Percentiles rank a stretch among this genome's conserved stretches.
Evolutionary conservation across 2,329 filamentous ascomycete genomes (phyloP).

Genomic region (Colletotrichum viniferum): DNA sequence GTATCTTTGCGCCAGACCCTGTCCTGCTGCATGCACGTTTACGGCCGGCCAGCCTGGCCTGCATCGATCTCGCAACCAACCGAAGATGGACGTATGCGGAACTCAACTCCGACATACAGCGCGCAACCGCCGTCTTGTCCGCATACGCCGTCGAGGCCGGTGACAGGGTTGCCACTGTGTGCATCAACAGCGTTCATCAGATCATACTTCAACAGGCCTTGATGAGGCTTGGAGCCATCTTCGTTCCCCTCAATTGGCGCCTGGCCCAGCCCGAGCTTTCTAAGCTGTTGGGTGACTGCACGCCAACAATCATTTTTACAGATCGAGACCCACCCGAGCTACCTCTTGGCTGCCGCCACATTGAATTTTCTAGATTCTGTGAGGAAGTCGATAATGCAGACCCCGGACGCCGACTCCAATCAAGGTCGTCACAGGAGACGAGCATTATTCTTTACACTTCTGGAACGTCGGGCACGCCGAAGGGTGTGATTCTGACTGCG

Average conservation of each 20-base stretch:
- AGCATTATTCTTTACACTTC: slow-evolving; percentile 15
- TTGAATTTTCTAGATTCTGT: not conserved
- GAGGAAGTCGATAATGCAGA: not conserved
- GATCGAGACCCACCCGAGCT: not conserved
- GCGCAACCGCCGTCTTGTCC: not conserved
- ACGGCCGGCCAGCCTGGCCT: slow-evolving; percentile 16
- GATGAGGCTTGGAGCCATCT: slow-evolving; percentile 5
- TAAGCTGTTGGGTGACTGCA: slow-evolving; percentile 3
- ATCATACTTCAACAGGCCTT: slow-evolving; percentile 18
- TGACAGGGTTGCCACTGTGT: slow-evolving; percentile 9
- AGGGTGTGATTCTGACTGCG: slow-evolving; percentile 1
- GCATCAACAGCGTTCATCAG: slow-evolving; percentile 13
- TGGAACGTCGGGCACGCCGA: slow-evolving; percentile 7
- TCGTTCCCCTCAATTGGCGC: slow-evolving; percentile 17
- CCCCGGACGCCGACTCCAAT: not conserved
- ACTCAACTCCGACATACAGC: slow-evolving; percentile 16
- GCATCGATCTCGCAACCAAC: slow-evolving; percentile 16
- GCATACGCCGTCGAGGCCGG: not conserved
- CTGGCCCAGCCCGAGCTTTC: slow-evolving; percentile 15
- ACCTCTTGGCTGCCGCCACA: slow-evolving; percentile 1
- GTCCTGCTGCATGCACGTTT: slow-evolving; percentile 17
- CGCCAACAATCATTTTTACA: not conserved
- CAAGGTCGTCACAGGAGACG: not conserved
- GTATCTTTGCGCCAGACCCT: not conserved
- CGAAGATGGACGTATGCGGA: slow-evolving; percentile 17